phyloP scores from a whole-genome alignment of 768 basidiomycete genomes.

The Pisolithus sp. region DNA sequence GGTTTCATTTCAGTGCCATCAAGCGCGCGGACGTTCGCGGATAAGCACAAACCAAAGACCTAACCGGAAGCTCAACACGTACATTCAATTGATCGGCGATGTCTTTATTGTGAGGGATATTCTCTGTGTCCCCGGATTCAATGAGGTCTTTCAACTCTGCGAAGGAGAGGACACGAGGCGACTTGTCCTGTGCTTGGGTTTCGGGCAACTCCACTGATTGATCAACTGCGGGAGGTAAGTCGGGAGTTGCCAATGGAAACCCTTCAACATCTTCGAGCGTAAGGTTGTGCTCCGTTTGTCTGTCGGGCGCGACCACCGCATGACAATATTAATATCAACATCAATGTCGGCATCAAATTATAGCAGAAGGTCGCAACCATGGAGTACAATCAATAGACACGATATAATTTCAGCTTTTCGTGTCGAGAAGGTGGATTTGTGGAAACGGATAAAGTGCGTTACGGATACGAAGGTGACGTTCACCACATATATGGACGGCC shows the following conservation, averaged over 20 bases:
- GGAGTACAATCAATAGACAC: not conserved
- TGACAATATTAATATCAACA: not conserved
- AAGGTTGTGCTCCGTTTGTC: not conserved
- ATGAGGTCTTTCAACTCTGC: conserved; percentile 65
- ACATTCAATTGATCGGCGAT: conserved; percentile 68
- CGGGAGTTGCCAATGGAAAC: not conserved
- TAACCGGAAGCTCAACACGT: conserved; percentile 15
- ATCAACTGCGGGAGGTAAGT: not conserved
- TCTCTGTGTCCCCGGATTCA: conserved; percentile 60
- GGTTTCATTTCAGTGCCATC: not conserved
- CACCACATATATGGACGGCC: too few relatives aligned
- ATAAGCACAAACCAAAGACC: not conserved
- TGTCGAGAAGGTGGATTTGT: not conserved
- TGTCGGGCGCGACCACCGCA: not conserved
- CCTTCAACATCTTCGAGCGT: not conserved
- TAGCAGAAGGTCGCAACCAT: not conserved
- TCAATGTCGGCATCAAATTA: not conserved
- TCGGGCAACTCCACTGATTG: not conserved
- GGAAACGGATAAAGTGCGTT: not conserved
- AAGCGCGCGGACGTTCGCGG: not conserved
- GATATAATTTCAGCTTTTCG: not conserved
- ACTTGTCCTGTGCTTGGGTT: conserved; percentile 9
- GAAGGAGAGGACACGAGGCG: conserved; percentile 52
- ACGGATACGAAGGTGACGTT: too few relatives aligned
- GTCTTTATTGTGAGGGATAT: conserved; percentile 73